Evolutionary conservation across 1,284 basidiomycete genomes (phyloP).

Genomic region (Boletellus sp.): DNA sequence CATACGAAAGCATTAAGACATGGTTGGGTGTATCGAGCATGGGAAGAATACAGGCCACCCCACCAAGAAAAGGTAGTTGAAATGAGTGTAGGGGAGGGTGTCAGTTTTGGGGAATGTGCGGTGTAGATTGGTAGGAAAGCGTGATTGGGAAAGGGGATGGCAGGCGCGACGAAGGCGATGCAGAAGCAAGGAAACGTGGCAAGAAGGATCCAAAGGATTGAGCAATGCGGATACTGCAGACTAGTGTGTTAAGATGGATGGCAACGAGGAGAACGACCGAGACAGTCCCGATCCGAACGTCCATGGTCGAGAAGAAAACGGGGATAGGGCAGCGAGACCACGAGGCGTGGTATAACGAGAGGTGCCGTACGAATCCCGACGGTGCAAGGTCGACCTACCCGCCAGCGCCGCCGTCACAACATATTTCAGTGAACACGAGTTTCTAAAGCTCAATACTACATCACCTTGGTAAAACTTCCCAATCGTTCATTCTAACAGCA

Average conservation of each 20-base stretch:
- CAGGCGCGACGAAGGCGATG: slow-evolving; percentile 23
- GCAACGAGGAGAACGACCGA: slow-evolving; percentile 20
- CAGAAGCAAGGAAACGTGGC: slow-evolving; percentile 18
- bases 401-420: slow-evolving; percentile 8
- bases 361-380: slow-evolving; percentile 24
- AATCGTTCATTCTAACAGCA: slow-evolving; percentile 12
- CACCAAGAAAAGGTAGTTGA: slow-evolving; percentile 26
- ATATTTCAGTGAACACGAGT: slow-evolving; percentile 17
- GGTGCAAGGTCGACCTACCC: slow-evolving; percentile 25
- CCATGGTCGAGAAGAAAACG: slow-evolving; percentile 16
- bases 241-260: slow-evolving; percentile 25
- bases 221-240: slow-evolving; percentile 25
- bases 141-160: slow-evolving; percentile 9
- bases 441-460: slow-evolving; percentile 21
- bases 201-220: slow-evolving; percentile 20
- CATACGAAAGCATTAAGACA: slow-evolving; percentile 38
- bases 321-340: slow-evolving; percentile 3
- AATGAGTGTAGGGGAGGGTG: slow-evolving; percentile 31
- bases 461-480: slow-evolving; percentile 27
- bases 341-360: slow-evolving; percentile 30
- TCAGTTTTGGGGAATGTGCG: slow-evolving; percentile 24
- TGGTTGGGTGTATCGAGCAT: slow-evolving; percentile 35
- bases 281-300: slow-evolving; percentile 19
- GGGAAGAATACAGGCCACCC: slow-evolving; percentile 32
- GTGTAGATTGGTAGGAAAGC: slow-evolving; percentile 17